phyloP scores from a whole-genome alignment of 129 eudicot genomes.

The Glebionis coronaria region DNA sequence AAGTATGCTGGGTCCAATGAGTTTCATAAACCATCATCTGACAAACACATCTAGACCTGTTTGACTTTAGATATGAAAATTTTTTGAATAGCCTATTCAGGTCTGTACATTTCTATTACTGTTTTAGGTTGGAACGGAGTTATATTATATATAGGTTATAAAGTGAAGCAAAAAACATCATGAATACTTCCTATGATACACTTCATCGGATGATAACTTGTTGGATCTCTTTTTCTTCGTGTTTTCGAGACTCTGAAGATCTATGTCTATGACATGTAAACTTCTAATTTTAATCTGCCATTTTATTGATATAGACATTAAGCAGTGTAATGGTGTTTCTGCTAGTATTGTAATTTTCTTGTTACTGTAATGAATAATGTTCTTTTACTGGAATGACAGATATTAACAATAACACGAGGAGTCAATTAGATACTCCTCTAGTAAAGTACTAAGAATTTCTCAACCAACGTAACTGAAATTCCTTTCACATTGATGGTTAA shows the following conservation, averaged over 20 bases:
- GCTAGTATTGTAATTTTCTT: not conserved
- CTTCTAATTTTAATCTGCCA: not conserved
- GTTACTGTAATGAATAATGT: not conserved
- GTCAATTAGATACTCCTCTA: not conserved
- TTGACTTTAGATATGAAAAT: too few species aligned
- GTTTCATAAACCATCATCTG: too few species aligned
- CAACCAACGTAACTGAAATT: not conserved
- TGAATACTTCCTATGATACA: not conserved
- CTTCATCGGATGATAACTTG: not conserved
- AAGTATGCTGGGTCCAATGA: too few species aligned
- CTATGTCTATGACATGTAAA: not conserved
- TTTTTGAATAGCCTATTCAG: not conserved
- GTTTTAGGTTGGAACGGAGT: not conserved
- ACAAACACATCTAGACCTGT: too few species aligned
- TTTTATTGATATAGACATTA: not conserved
- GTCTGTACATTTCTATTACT: constrained; percentile 18
- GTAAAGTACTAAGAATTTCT: not conserved
- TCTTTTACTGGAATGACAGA: not conserved
- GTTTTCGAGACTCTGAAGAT: constrained; percentile 11
- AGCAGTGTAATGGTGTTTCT: constrained; percentile 7
- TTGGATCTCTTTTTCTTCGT: not conserved
- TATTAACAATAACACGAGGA: not conserved
- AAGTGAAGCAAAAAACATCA: constrained; percentile 15
- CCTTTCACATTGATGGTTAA: not conserved
- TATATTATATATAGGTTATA: not conserved